Evolutionary conservation across 345 rosid genomes (phyloP), one percentile per base, ranked within the genome.

Genomic region (Murraya paniculata): DNA sequence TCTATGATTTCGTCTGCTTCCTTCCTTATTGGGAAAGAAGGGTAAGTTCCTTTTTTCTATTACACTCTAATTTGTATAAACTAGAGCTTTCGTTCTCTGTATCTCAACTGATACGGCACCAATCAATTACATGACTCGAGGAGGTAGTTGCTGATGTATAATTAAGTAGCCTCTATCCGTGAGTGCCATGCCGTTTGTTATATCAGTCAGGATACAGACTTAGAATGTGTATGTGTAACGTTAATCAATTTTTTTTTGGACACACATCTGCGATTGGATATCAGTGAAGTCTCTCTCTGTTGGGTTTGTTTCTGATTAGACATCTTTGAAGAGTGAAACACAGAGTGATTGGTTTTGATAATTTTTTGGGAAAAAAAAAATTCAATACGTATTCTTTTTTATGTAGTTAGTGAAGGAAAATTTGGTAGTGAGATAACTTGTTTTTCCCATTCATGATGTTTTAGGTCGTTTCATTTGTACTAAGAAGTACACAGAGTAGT

Each of bases 1-100:
- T 91, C 76, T 91, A 90, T 73, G 93, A 91, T 79, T 91, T 88
- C 41, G 89, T 91, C 31, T 90, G 93, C 87, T 91, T 90, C 82
- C 92, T 68, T 73, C 93, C 93, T 66, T 91, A 81, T 74, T 90
- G 95, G 93, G 95, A 91, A 85, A 86, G 93, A 88, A 79, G 90
- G 91, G 95, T 88, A 86, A 60, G 85, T 50, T 80, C 22, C 58
- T 22, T n/a, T 45, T 28, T 41, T 57, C 39, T 58, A 10, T 25
- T 7, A 16, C 36, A 18, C 7, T 53, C 22, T 53, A 53, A 11
- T 45, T 53, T 53, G 18, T 53, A 53, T 53, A 31, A 64, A 31
- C 31, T 6, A 62, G 2, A 62, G 67, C 21, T 50, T 16, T 33
- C 16, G 22, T 64, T 64, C 66, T 62, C 11, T 4, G 22, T 18